Evolutionary conservation across 192 early-diverging fungal genomes (phyloP).

Genomic region (Dispira parvispora): DNA sequence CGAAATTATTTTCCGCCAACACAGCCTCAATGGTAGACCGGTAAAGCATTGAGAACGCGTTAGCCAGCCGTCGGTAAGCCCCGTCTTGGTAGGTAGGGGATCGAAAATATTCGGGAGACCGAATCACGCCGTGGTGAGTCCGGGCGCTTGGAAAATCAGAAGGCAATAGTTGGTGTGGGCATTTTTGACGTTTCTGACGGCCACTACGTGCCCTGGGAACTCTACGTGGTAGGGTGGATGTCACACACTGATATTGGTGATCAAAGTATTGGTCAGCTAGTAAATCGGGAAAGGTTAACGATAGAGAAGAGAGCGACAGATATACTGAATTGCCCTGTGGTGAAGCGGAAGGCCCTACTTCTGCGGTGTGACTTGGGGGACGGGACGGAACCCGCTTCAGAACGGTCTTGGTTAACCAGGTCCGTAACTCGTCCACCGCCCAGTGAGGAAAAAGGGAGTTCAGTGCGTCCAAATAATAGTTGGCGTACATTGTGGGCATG

Average conservation of each 20-base stretch:
- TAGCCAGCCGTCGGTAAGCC: background rate
- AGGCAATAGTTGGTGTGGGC: slow-evolving; percentile 5
- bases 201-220: no score
- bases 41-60: slow-evolving; percentile 15
- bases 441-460: slow-evolving; percentile 26
- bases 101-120: slow-evolving; percentile 9
- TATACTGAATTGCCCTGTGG: no score
- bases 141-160: slow-evolving; percentile 1
- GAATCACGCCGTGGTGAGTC: background rate
- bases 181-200: slow-evolving; percentile 16
- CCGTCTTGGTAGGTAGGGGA: background rate
- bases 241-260: slow-evolving; percentile 12
- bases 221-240: slow-evolving; percentile 1
- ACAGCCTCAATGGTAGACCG: slow-evolving; percentile 28
- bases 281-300: slow-evolving; percentile 10
- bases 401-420: slow-evolving; percentile 13
- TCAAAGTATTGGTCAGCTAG: slow-evolving; percentile 11
- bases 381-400: slow-evolving; percentile 12
- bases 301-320: no score
- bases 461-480: slow-evolving; percentile 9
- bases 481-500: background rate
- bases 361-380: slow-evolving; percentile 13
- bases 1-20: slow-evolving; percentile 26
- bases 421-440: slow-evolving; percentile 17
- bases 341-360: no score